These are phyloP conservation scores for Schizophyllum amplum DNA, from an alignment of 1,284 basidiomycete species.

Conservation along the genomic window DNA sequence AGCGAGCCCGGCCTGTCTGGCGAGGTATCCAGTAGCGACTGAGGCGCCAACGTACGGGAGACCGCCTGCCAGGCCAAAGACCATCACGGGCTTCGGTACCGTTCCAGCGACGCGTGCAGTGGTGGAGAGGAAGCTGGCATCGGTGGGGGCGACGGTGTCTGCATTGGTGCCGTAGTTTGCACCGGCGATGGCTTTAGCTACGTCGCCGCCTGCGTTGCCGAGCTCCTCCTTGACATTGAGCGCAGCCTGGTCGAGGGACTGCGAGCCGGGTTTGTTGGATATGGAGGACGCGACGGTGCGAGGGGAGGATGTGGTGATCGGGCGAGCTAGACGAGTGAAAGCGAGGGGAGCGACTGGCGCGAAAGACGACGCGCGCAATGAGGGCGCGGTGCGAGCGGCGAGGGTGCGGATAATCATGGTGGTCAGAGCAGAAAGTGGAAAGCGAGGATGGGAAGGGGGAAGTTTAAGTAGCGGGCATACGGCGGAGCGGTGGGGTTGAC, in stretches of 20 bases:
- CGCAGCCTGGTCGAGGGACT: constrained; percentile 60
- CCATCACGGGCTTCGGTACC: constrained; percentile 61
- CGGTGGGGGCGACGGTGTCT: constrained; percentile 32
- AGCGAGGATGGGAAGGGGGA: background rate
- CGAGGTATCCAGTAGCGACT: constrained; percentile 72
- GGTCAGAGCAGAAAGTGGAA: background rate
- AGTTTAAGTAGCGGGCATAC: background rate
- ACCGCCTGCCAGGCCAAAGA: constrained; percentile 53
- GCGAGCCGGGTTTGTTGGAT: constrained; percentile 60
- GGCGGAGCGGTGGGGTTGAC: background rate
- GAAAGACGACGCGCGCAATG: no score
- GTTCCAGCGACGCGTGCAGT: constrained; percentile 57
- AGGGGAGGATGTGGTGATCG: background rate
- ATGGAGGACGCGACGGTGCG: constrained; percentile 53
- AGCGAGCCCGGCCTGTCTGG: constrained; percentile 69
- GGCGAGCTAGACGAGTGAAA: background rate
- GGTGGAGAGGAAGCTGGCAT: constrained; percentile 55
- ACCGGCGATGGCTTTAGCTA: constrained; percentile 66
- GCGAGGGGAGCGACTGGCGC: background rate
- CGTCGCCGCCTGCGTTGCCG: constrained; percentile 61
- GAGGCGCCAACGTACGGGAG: constrained; percentile 82
- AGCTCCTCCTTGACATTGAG: constrained; percentile 72
- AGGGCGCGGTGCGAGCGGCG: background rate
- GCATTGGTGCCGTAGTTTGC: constrained; percentile 36
- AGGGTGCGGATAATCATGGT: background rate